Evolutionary conservation across 139 green algal species (phyloP), one percentile per base, ranked within the genome.

Genomic region (Nannochloris sp.): DNA sequence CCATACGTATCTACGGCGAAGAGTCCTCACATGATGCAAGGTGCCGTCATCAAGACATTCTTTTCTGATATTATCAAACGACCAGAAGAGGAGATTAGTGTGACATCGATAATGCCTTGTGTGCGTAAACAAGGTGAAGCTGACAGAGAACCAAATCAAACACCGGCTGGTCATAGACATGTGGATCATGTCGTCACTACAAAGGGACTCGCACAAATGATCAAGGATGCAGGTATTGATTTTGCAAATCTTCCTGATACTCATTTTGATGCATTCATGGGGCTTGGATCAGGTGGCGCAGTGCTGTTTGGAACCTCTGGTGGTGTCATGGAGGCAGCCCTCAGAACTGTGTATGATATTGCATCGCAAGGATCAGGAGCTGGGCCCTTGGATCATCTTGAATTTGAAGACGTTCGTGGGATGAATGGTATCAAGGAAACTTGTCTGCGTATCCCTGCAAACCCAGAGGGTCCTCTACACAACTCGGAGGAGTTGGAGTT

Each of bases 291-390:
- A 7, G 82, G 82, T 53, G 78, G 64, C 1, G 80, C 27, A 21
- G 50, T 69, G 14, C 62, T 89, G 12, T 89, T 89, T 60, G 82
- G 82, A 58, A 83, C 81, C 24, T 86, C 82, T 23, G 82, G 82
- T 21, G 82, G 82, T 40, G 82, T 89, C 16, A 89, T 85, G 80
- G 82, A 89, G 75, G 82, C 82, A 9, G 82, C 82, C 11, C 73
- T 89, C 50, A 75, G 82, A 57, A 89, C 82, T 5, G 82, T 87
- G 60, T 75, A 75, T 54, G 76, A 86, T 53, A 19, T 82, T 12
- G 70, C 70, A 16, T 69, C 54, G 1, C 66, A 62, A 21, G 19
- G 78, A 48, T 53, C 46, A 19, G 34, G 34, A 14, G 46, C 46
- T 21, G n/a, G 46, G 46, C 50, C 62, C n/a, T 46, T 86, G 66